phyloP scores from a whole-genome alignment of 768 basidiomycete genomes.

The Trichaptum fuscoviolaceum region DNA sequence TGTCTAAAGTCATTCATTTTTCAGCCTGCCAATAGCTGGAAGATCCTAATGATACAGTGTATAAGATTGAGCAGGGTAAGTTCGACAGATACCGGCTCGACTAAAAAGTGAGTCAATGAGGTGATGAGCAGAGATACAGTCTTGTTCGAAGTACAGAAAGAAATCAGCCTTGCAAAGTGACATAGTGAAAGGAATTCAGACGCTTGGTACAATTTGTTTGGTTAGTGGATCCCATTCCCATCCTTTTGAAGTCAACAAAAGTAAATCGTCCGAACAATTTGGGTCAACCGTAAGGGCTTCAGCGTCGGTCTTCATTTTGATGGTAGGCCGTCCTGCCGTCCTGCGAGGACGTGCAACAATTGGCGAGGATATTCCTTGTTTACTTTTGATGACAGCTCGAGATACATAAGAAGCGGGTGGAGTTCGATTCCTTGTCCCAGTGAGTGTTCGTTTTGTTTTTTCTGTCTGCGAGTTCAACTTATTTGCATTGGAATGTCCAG shows the following conservation, averaged over 20 bases:
- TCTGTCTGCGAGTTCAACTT: neutral
- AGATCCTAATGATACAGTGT: too few species aligned
- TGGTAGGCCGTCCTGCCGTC: neutral
- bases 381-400: neutral
- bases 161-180: neutral
- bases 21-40: too few species aligned
- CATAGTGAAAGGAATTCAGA: neutral
- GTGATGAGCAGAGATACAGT: too few species aligned
- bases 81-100: too few species aligned
- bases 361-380: neutral
- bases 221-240: slow-evolving; percentile 14
- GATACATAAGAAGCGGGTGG: neutral
- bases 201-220: neutral
- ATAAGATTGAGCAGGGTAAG: too few species aligned
- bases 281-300: neutral
- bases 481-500: slow-evolving; percentile 3
- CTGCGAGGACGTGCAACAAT: neutral
- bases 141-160: too few species aligned
- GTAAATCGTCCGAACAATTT: slow-evolving; percentile 11
- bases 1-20: too few species aligned
- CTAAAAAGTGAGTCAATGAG: too few species aligned
- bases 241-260: slow-evolving; percentile 13
- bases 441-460: neutral
- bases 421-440: neutral
- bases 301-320: neutral